Evolutionary conservation across 2,329 filamentous ascomycete species (phyloP), one percentile per base, ranked within the genome.

Genomic region (Fusarium sp.): DNA sequence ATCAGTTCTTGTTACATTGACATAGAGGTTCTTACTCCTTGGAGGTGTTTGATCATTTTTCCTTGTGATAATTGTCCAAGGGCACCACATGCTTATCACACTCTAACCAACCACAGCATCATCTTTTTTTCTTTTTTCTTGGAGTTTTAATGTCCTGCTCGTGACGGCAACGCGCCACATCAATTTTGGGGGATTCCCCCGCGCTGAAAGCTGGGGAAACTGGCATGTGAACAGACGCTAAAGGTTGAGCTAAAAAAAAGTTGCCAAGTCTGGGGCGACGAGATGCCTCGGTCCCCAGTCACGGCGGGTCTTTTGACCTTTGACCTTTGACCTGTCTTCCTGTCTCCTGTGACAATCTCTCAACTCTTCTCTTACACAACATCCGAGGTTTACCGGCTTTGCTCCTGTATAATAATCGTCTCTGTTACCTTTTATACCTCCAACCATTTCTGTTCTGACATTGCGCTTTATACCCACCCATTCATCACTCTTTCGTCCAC

Each of bases 211-310:
- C 63, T 68, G 68, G 68, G 67, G 68, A 63, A 48, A 51, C 49
- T 67, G 41, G 61, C 72, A 73, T 73, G 71, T 73, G 71, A 73
- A 35, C 33, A 69, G 61, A 45, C 70, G 61, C 71, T 66, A 69
- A 53, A 46, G 19, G 15, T n/a, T 67, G 36, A 66, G 57, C 70
- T 63, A 64, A 45, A 19, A 45, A 19, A 19, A 57, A 51, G 44
- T 44, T 32, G 66, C 67, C 63, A 65, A 65, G 60, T 43, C 66
- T 49, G 56, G 61, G 61, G 62, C 65, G 45, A 53, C 55, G 53
- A 72, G 69, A 70, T 74, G 72, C 72, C 72, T 74, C 72, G 72
- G 72, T 67, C 71, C 72, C 72, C 71, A 69, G 70, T 62, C 71
- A 61, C 66, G 67, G 67, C 65, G 67, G 63, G 60, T 60, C 65